These are phyloP conservation scores for Thozetella sp. DNA, from an alignment of 495 filamentous ascomycete species.

Conservation along the genomic window DNA sequence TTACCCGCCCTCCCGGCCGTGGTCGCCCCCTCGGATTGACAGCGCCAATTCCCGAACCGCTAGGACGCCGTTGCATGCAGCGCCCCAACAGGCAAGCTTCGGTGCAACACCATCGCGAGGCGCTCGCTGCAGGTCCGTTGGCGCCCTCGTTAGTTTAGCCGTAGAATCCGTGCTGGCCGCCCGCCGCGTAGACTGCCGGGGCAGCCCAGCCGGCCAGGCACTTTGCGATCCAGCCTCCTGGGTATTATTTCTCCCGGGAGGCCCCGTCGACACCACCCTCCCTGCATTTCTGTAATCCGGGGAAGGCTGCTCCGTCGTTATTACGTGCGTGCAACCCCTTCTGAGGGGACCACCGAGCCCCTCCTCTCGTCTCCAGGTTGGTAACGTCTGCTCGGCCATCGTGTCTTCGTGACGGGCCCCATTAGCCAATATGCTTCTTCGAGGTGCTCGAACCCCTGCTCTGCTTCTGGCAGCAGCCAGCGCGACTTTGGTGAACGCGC, in stretches of 20 bases:
- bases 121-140: background rate
- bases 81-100: background rate
- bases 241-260: background rate
- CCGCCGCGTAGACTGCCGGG: background rate
- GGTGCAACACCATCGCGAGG: background rate
- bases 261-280: background rate
- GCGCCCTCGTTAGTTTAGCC: background rate
- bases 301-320: background rate
- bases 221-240: slow-evolving; percentile 1
- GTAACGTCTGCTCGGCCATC: background rate
- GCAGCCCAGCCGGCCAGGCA: background rate
- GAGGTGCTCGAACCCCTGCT: slow-evolving; percentile 23
- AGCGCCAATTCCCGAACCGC: background rate
- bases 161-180: background rate
- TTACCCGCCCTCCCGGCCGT: background rate
- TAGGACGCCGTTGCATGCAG: background rate
- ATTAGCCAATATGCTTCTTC: slow-evolving; percentile 19
- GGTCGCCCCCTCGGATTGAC: background rate
- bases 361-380: background rate
- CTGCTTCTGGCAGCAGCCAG: slow-evolving; percentile 10
- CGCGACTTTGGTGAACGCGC: slow-evolving; percentile 32
- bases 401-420: background rate
- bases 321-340: background rate
- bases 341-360: background rate
- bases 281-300: background rate